These are phyloP conservation scores for Globisporangium abappressorium DNA, from an alignment of 352 stramenopile species.

Conservation along the genomic window DNA sequence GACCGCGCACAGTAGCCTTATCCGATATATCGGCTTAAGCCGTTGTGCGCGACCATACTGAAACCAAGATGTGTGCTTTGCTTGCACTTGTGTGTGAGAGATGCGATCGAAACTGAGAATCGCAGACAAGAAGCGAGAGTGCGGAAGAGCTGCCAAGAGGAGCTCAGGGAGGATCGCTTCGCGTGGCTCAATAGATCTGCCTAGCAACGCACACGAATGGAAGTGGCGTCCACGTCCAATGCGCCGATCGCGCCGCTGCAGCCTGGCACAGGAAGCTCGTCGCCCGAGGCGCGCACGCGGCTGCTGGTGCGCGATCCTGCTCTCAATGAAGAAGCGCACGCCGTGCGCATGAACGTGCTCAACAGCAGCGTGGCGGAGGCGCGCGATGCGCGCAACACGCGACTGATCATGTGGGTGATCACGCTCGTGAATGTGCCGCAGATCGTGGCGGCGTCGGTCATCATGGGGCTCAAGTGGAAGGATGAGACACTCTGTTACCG, in stretches of 20 bases:
- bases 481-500: slow-evolving; percentile 74
- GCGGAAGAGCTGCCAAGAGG: neutral
- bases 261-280: slow-evolving; percentile 7
- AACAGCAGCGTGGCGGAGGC: slow-evolving; percentile 82
- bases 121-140: neutral
- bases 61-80: neutral
- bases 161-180: slow-evolving; percentile 1
- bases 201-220: neutral
- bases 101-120: slow-evolving; percentile 8
- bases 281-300: slow-evolving; percentile 26
- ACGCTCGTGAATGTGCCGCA: slow-evolving; percentile 78
- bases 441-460: slow-evolving; percentile 48
- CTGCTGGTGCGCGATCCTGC: slow-evolving; percentile 27
- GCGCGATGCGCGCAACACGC: slow-evolving; percentile 72
- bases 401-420: slow-evolving; percentile 76
- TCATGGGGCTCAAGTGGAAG: slow-evolving; percentile 70
- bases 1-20: neutral
- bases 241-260: neutral
- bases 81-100: neutral
- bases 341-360: slow-evolving; percentile 80
- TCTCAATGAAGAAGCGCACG: slow-evolving; percentile 62
- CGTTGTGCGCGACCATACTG: neutral
- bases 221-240: neutral
- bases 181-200: neutral
- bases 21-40: neutral